A percentile compares a stretch with the other conserved stretches of the same genome.
These are phyloP conservation scores for Balakata baccata DNA, from an alignment of 345 rosid species.

Conservation along the genomic window DNA sequence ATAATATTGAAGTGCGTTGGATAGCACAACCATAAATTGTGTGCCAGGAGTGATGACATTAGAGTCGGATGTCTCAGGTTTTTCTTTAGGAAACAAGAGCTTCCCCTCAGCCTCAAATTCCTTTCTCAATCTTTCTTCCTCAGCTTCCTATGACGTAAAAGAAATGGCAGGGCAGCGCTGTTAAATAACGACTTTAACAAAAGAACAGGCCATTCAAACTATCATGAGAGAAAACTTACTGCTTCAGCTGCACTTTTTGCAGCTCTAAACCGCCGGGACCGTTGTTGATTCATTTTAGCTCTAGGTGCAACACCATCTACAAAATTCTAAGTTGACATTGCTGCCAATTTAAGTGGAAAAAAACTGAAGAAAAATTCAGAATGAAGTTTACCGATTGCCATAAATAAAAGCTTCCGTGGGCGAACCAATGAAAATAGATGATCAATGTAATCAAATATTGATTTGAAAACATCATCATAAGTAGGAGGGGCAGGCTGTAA, in stretches of 20 bases:
- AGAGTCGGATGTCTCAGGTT: conserved; percentile 79
- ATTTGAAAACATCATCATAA: conserved; percentile 82
- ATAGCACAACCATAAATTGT: conserved; percentile 82
- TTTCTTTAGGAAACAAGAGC: conserved; percentile 57
- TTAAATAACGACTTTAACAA: conserved; percentile 10
- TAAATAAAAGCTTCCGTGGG: conserved; percentile 68
- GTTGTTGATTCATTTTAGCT: conserved; percentile 99
- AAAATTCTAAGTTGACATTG: conserved; percentile 5
- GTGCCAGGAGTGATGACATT: conserved; percentile 99
- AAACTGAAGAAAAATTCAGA: background rate
- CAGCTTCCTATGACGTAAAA: conserved; percentile 65
- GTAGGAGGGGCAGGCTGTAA: conserved; percentile 87
- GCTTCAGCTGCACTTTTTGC: conserved; percentile 97
- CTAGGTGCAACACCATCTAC: conserved; percentile 99
- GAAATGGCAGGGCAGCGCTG: conserved; percentile 3
- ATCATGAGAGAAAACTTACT: conserved; percentile 42
- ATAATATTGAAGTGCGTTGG: conserved; percentile 85
- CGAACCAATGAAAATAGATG: conserved; percentile 45
- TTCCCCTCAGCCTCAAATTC: conserved; percentile 72
- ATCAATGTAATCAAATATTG: conserved; percentile 87
- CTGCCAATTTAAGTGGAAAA: background rate
- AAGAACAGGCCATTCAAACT: conserved; percentile 2
- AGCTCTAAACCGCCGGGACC: conserved; percentile 88
- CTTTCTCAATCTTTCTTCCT: conserved; percentile 79
- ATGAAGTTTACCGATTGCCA: conserved; percentile 78